Conservation (phyloP, 2,329 filamentous ascomycete species). For the Coniochaeta sp. region DNA sequence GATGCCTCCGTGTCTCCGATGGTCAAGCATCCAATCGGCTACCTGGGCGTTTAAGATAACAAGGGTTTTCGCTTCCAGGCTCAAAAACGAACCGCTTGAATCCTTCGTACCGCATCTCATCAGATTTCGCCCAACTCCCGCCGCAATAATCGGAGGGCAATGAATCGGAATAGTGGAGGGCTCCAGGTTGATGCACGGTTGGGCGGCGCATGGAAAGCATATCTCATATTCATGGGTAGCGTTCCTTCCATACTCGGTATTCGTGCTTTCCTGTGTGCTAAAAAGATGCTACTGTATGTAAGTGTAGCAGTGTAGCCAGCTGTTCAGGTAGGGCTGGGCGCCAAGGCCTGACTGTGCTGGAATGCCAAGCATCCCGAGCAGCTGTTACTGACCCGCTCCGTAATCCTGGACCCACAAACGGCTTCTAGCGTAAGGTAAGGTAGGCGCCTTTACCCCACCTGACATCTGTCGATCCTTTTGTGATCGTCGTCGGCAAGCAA, state of each 20-base stretch:
- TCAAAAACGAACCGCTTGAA: no score
- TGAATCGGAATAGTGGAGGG: background rate
- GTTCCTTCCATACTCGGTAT: no score
- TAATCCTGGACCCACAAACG: background rate
- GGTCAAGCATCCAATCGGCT: no score
- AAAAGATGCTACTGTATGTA: no score
- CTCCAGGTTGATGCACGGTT: background rate
- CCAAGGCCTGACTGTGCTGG: background rate
- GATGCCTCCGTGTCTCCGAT: background rate
- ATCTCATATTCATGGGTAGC: no score
- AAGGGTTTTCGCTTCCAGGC: no score
- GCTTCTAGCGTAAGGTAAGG: background rate
- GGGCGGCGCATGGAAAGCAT: no score
- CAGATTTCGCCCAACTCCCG: background rate
- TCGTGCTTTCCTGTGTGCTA: no score
- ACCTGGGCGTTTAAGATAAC: background rate
- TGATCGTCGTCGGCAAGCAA: background rate
- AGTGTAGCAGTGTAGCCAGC: no score
- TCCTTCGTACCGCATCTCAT: background rate
- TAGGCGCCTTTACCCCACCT: background rate
- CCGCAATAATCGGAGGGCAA: background rate
- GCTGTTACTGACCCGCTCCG: background rate
- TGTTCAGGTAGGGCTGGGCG: no score
- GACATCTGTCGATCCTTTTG: background rate
- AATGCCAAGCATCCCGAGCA: background rate